Evolutionary conservation across 148 eudicot genomes (phyloP).

Genomic region (Diospyros lotus): DNA sequence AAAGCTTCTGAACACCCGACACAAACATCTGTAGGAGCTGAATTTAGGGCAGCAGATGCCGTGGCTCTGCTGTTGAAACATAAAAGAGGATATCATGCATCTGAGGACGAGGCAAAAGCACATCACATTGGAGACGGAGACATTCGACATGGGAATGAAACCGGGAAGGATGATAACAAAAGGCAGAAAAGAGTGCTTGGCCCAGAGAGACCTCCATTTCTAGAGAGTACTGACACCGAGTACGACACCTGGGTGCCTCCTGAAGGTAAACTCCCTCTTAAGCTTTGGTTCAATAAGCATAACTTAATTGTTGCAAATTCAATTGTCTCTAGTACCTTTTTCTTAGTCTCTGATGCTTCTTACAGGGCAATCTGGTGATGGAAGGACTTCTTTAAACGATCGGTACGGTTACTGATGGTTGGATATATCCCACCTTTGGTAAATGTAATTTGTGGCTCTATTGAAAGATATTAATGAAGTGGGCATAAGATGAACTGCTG

Average conservation of each 20-base stretch:
- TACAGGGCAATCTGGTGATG: conserved; percentile 99
- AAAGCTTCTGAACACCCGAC: conserved; percentile 28
- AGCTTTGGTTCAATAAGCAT: neutral
- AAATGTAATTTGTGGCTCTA: no score
- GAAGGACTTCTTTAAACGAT: conserved; percentile 90
- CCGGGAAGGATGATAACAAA: conserved; percentile 46
- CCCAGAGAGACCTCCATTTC: conserved; percentile 73
- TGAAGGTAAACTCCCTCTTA: conserved; percentile 47
- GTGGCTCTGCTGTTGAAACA: conserved; percentile 86
- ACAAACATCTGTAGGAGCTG: conserved; percentile 27
- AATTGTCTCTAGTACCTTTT: conserved; percentile 17
- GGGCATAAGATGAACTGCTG: no score
- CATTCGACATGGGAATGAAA: conserved; percentile 12
- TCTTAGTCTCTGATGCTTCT: conserved; percentile 14
- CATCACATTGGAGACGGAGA: conserved; percentile 18
- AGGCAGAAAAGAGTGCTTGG: conserved; percentile 62
- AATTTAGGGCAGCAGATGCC: conserved; percentile 62
- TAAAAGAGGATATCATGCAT: conserved; percentile 48
- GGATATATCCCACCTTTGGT: no score
- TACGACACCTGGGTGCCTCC: conserved; percentile 90
- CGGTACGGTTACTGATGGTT: conserved; percentile 84
- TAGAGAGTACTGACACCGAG: conserved; percentile 31
- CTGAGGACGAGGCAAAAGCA: conserved; percentile 46
- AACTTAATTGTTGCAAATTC: neutral
- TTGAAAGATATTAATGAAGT: no score